Evolutionary conservation across 2,329 filamentous ascomycete genomes (phyloP).

Genomic region (Fusarium multiceps): DNA sequence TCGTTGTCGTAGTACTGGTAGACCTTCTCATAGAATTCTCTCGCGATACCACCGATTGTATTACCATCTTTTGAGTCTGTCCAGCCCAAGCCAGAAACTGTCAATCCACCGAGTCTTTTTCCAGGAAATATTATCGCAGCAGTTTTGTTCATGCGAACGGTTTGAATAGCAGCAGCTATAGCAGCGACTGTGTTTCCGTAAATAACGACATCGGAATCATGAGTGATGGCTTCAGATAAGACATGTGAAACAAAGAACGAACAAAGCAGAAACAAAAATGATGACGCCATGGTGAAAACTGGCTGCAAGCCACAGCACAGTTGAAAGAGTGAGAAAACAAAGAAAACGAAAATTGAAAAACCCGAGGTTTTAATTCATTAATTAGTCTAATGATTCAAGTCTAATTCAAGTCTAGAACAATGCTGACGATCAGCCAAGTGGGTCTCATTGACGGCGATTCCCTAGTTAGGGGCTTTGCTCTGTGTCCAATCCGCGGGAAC

Average conservation of each 20-base stretch:
- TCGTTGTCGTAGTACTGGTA: conserved; percentile 28
- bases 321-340: neutral
- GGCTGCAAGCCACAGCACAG: neutral
- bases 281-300: neutral
- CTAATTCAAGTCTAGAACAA: neutral
- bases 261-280: neutral
- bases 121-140: conserved; percentile 28
- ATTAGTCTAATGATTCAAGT: neutral
- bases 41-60: conserved; percentile 35
- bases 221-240: neutral
- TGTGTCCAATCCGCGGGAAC: conserved; percentile 4
- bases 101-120: conserved; percentile 27
- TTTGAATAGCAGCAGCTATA: conserved; percentile 33
- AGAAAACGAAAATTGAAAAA: neutral
- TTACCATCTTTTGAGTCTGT: conserved; percentile 38
- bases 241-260: neutral
- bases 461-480: neutral
- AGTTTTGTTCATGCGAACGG: conserved; percentile 32
- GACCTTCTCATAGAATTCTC: conserved; percentile 32
- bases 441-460: conserved; percentile 20
- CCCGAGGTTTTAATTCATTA: neutral
- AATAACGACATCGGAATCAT: conserved; percentile 32
- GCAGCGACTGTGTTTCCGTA: conserved; percentile 40
- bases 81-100: conserved; percentile 34
- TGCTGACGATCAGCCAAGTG: conserved; percentile 4